Evolutionary conservation across 495 filamentous ascomycete species (phyloP), one percentile per base, ranked within the genome.

Genomic region (Neurospora sp.): DNA sequence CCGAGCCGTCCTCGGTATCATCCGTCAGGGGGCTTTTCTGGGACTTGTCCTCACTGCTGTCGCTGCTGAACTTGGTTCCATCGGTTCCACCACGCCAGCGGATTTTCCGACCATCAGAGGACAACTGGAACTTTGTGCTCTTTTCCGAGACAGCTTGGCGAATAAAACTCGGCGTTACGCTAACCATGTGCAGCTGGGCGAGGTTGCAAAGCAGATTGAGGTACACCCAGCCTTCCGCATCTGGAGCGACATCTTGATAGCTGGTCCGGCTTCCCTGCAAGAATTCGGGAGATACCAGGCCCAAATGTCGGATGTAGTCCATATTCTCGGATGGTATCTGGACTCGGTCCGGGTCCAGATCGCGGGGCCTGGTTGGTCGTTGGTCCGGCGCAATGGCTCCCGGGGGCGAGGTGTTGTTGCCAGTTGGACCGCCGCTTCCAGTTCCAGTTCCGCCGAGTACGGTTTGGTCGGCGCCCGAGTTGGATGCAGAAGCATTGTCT

Each of bases 121-220:
- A 93, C 4, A 95, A 77, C 77, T 94, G 90, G 69, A 95, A 87
- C 75, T 89, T 91, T 35, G 83, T 79, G 78, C 92, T 93, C 75
- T 86, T 86, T 65, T 90, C 87, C 12, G 80, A 77, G 14, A 95
- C 83, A 16, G 92, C 91, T 48, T 86, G 85, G 73, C 89, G 86
- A 71, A 94, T 88, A 74, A 92, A 93, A 39, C 89, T 88, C 3
- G 88, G 83, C 0, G 92, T 93, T 35, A 94, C 91, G 76, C 90
- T 93, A 72, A 93, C 83, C 3, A 91, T 92, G 77, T 93, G 91
- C 27, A 95, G 83, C 80, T 94, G 92, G 3, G 92, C 92, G 83
- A 95, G 88, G 81, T 92, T 93, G 78, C 87, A 89, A 39, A 95
- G 85, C 20, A 95, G 82, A 75, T 94, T 94, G n/a, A 95, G 85